Conservation (phyloP, 768 basidiomycete species). For the Mycena rosella region DNA sequence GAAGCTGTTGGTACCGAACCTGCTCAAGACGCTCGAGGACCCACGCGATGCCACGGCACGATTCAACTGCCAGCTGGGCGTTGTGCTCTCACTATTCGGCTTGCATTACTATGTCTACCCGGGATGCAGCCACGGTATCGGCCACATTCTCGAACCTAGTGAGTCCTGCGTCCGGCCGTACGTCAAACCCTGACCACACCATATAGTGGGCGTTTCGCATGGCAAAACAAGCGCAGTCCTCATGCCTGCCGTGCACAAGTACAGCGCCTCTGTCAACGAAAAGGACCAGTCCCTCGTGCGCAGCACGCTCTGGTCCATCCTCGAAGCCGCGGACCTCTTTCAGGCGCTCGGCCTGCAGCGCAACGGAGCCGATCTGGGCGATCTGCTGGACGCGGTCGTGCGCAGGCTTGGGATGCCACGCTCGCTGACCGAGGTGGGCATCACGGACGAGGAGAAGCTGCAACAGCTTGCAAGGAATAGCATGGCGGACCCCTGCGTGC, state of each 20-base stretch:
- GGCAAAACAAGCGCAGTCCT: conserved; percentile 8
- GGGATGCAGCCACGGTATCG: conserved; percentile 13
- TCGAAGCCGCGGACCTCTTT: conserved; percentile 10
- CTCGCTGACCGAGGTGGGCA: conserved; percentile 7
- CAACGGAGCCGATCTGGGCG: conserved; percentile 2
- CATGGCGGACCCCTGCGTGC: conserved; percentile 6
- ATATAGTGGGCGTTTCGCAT: conserved; percentile 2
- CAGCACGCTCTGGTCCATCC: conserved; percentile 8
- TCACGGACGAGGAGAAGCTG: conserved; percentile 7
- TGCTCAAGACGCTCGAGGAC: conserved; percentile 11
- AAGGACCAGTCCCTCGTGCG: conserved; percentile 8
- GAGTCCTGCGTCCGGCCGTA: conserved; percentile 1
- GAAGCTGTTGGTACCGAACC: conserved; percentile 14
- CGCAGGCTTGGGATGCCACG: conserved; percentile 7
- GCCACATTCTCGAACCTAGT: conserved; percentile 12
- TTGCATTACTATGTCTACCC: conserved; percentile 2
- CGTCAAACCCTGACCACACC: neutral
- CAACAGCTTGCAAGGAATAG: conserved; percentile 5
- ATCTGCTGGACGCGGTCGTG: conserved; percentile 10
- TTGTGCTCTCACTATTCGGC: conserved; percentile 6
- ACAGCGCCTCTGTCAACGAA: conserved; percentile 5
- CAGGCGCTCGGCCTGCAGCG: conserved; percentile 6
- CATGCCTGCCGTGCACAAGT: conserved; percentile 9
- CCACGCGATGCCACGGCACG: conserved; percentile 5
- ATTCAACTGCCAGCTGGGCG: conserved; percentile 11